Evolutionary conservation across 192 early-diverging fungal species (phyloP).

Genomic region (Polychytrium aggregatum): DNA sequence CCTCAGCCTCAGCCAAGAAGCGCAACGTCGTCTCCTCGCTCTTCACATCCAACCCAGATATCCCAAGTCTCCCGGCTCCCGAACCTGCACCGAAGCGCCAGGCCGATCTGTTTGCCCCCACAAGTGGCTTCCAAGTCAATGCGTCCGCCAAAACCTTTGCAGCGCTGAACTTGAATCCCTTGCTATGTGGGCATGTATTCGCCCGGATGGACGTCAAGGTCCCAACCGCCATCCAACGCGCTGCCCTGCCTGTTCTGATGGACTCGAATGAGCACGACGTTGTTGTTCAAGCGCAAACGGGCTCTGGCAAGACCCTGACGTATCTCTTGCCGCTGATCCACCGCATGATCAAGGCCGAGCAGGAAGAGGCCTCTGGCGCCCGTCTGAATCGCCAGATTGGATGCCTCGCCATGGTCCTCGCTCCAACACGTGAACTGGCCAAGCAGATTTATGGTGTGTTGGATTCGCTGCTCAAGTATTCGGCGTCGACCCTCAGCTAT

Average conservation of each 20-base stretch:
- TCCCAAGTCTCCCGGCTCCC: too few species aligned
- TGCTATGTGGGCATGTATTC: slow-evolving; percentile 56
- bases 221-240: slow-evolving; percentile 84
- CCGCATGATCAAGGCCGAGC: slow-evolving; percentile 60
- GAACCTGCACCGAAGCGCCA: too few species aligned
- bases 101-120: too few species aligned
- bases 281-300: slow-evolving; percentile 90
- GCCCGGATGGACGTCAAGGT: slow-evolving; percentile 60
- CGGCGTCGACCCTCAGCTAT: slow-evolving; percentile 5
- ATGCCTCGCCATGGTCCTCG: slow-evolving; percentile 81
- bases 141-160: slow-evolving; percentile 43
- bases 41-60: slow-evolving; percentile 35
- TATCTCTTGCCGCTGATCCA: slow-evolving; percentile 91
- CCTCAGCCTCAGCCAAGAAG: slow-evolving; percentile 16
- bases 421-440: slow-evolving; percentile 96
- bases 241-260: slow-evolving; percentile 58
- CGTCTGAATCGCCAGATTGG: slow-evolving; percentile 55
- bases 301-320: slow-evolving; percentile 94
- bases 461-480: slow-evolving; percentile 67
- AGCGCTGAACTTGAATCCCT: slow-evolving; percentile 63
- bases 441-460: slow-evolving; percentile 82
- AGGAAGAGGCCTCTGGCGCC: slow-evolving; percentile 2
- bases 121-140: too few species aligned
- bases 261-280: slow-evolving; percentile 52
- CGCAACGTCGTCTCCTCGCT: slow-evolving; percentile 70